Base-by-base conservation (phyloP, 768 basidiomycete species). In the Lactarius psammicola region DNA sequence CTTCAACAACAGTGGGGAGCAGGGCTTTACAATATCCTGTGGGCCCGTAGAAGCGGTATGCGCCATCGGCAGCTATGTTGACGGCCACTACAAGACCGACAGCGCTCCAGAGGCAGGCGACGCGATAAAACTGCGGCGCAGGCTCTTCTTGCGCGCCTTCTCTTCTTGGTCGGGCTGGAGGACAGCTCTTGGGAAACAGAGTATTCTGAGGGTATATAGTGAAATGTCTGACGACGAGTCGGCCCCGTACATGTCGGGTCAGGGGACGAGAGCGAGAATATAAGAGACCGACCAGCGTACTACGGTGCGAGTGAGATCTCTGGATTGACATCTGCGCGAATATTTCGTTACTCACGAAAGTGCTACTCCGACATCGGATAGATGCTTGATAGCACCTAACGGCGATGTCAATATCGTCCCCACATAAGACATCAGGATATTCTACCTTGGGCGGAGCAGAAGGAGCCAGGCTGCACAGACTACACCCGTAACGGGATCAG, bases 1-100 rank as follows among this genome's bases (percentile, higher is more conserved):
- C 28, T 23, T 49, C 46, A 26, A 9, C 18, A 7, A 30, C 18
- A 31, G 10, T 1, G 9, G 2, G 26, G 57, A 62, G 30, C 36
- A 26, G 44, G 33, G 72, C 77, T 65, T n/a, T 54, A 80, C 80
- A 81, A 67, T 77, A 79, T 20, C 75, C 75, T 1, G 79, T 80
- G 30, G 74, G 61, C 0, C 81, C 80, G 69, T 81, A 84, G 64
- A 81, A 82, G 8, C 65, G 60, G 49, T 23, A 17, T 9, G 76
- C 66, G 18, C 75, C 72, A 55, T 68, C 70, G 56, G 77, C 75
- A 8, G 74, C 70, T 0, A 71, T 74, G 60, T 76, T 73, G 42
- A 77, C 74, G 23, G 80, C 73, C 13, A 80, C 74, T 40, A 80
- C 4, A 83, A 71, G 20, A 73, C 75, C 15, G 75, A 71, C 46